Evolutionary conservation across 345 rosid species (phyloP), one percentile per base, ranked within the genome.

Genomic region (Citrus australasica): DNA sequence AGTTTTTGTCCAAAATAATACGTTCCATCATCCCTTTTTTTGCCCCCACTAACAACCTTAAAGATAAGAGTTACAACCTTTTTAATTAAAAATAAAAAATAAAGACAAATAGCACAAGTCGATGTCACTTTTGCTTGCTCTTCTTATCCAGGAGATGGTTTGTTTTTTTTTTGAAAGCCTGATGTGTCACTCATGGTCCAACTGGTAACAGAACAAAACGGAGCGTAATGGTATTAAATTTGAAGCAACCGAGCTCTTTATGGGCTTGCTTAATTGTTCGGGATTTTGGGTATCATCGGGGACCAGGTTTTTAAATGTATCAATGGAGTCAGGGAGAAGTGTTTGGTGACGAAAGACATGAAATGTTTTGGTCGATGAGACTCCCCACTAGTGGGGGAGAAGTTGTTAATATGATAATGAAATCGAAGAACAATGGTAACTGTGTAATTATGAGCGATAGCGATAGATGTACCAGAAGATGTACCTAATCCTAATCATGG

Each of bases 1-100:
- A 78, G 77, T 42, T 64, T 64, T 75, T 74, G 77, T 78, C 71
- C 59, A 56, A 69, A 74, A 27, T 27, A 27, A 67, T 53, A 33
- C 55, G 1, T 62, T 73, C 65, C 77, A 56, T 53, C n/a, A 24
- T 22, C 30, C 53, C 7, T 19, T 61, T 30, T 30, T 51, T 51
- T 53, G 7, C 19, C 7, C 14, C 40, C 40, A 37, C 40, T 55
- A 82, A 63, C 81, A 53, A 81, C 73, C 76, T 21, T 71, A n/a
- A 8, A 25, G 63, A 73, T 58, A 60, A 66, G 51, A 46, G 17
- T 46, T 13, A 0, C 51, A 3, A 11, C 16, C 16, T 42, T 11
- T 11, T 11, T 37, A 37, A 33, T 4, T 33, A 33, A 35, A 35
- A 35, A 35, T 6, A 35, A 35, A 3, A 48, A 4, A 14, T 5